These are phyloP conservation scores for Podila epigama DNA, from an alignment of 192 early-diverging fungal genomes.

Conservation along the genomic window DNA sequence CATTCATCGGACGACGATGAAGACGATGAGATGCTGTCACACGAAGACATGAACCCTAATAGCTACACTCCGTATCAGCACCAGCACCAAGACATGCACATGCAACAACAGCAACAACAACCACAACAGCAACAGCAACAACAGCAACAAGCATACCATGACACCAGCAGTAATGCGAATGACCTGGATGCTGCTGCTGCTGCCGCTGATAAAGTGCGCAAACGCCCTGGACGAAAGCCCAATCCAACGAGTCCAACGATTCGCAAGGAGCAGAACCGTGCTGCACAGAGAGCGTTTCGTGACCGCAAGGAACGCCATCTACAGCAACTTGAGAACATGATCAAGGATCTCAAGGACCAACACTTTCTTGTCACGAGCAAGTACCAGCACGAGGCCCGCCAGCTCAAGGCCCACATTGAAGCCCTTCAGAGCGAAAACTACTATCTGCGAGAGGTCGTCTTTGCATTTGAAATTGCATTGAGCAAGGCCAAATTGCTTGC, in stretches of 20 bases:
- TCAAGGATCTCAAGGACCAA: constrained; percentile 68
- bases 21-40: not conserved
- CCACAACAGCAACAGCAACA: not conserved
- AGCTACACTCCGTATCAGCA: not conserved
- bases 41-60: not conserved
- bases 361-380: constrained; percentile 47
- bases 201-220: constrained; percentile 11
- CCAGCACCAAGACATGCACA: not conserved
- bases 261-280: constrained; percentile 82
- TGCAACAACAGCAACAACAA: not conserved
- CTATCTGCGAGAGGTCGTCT: constrained; percentile 52
- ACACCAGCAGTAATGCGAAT: not conserved
- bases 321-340: constrained; percentile 74
- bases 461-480: constrained; percentile 51
- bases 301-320: constrained; percentile 84
- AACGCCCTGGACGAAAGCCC: constrained; percentile 60
- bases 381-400: constrained; percentile 42
- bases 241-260: constrained; percentile 59
- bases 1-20: not conserved
- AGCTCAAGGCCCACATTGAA: constrained; percentile 29
- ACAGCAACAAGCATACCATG: not conserved
- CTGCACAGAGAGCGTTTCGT: constrained; percentile 88
- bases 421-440: constrained; percentile 40
- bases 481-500: constrained; percentile 9
- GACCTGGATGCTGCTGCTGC: not conserved